Evolutionary conservation across 805 yeast species (phyloP).

Genomic region (Spathaspora passalidarum): DNA sequence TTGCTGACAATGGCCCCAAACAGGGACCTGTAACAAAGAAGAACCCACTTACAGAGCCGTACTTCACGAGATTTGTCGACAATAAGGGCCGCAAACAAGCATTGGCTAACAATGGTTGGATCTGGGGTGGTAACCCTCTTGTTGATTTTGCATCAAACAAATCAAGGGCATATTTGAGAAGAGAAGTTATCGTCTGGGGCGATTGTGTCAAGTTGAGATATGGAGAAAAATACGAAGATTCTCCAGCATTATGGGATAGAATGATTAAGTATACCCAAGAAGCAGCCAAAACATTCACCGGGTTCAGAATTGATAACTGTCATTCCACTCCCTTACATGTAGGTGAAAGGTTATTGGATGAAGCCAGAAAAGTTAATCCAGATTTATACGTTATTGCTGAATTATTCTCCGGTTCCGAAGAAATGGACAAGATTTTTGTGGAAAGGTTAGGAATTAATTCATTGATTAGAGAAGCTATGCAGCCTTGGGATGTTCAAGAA

Average conservation of each 20-base stretch:
- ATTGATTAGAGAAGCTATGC: conserved; percentile 95
- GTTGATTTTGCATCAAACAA: conserved; percentile 85
- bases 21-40: conserved; percentile 55
- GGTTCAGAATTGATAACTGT: conserved; percentile 91
- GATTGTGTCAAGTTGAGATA: conserved; percentile 93
- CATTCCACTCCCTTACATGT: conserved; percentile 96
- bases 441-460: conserved; percentile 88
- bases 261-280: conserved; percentile 74
- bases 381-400: conserved; percentile 92
- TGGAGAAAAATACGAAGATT: conserved; percentile 73
- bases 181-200: conserved; percentile 97
- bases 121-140: conserved; percentile 94
- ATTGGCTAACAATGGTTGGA: conserved; percentile 96
- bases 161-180: conserved; percentile 77
- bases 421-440: conserved; percentile 83
- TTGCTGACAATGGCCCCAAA: conserved; percentile 81
- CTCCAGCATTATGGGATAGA: conserved; percentile 85
- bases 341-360: conserved; percentile 82
- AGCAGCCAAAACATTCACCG: conserved; percentile 75
- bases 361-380: conserved; percentile 82
- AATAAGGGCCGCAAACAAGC: conserved; percentile 59
- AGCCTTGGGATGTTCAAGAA: conserved; percentile 86
- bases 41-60: conserved; percentile 75
- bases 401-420: conserved; percentile 88
- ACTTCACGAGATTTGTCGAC: conserved; percentile 70